Base-by-base conservation (phyloP, 805 yeast species). In the Saturnispora dispora region DNA sequence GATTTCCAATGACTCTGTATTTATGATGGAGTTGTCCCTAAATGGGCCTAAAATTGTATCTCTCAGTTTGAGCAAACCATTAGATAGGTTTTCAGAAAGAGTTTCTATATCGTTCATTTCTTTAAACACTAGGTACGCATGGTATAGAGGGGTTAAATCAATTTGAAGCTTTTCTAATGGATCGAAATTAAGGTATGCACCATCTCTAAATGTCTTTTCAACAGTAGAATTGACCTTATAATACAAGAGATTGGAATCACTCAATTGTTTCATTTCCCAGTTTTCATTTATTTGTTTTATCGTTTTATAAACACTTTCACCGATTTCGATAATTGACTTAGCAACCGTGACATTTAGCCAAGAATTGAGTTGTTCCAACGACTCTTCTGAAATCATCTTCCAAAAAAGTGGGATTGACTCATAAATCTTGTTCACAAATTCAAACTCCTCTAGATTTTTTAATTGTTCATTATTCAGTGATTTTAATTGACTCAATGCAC, bases 171-270 rank as follows among this genome's bases (percentile, higher is more conserved):
- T 77, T 7, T 73, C 69, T 46, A 83, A 67, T 3, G 82, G 73
- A 57, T 77, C 73, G 52, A 77, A 75, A 35, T 56, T 56, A 70
- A 72, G 52, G 65, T 63, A 48, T 20, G 57, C 48, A 9, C 70
- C 68, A 0, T 82, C 74, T 59, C 97, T 74, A 62, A 88, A 71
- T 6, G 95, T 79, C 7, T 78, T 66, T 64, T 91, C 98, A 5
- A 90, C 86, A 0, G 96, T 86, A 0, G 96, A 86, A 63, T 90
- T 90, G 57, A 91, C 77, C 59, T 85, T 82, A 63, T 79, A 87
- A 7, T 76, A 68, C 4, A 71, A 64, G 47, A 82, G 72, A 32
- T 71, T 70, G 5, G 67, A 69, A 52, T 76, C 75, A 8, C 68
- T 61, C 6, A 68, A 60, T 53, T 76, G 80, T 56, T 70, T 69